Evolutionary conservation across 768 basidiomycete species (phyloP), one percentile per base, ranked within the genome.

Genomic region (Boletus rubroflammeus): DNA sequence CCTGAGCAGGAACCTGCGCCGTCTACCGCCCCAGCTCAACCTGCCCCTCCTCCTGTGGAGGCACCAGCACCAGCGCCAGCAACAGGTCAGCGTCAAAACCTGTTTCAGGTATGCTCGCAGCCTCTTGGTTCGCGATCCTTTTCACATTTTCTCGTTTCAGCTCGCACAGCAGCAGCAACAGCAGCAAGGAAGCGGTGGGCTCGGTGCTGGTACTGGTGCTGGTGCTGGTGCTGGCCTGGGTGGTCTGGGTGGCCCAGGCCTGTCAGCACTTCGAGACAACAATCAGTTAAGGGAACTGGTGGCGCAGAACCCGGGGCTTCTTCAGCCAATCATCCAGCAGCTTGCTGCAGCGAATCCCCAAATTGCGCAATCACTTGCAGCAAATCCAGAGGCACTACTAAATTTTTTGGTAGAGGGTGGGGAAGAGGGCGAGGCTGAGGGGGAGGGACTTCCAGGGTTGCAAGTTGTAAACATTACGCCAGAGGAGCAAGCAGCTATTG

Each of bases 401-500:
- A 76, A 85, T 50, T 65, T 92, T 11, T 77, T 97, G 34, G 84
- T 80, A 26, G 76, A 72, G 9, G 75, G 73, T 21, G 69, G 73
- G 32, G 70, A 66, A 19, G 69, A 65, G 17, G 72, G 72, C 11
- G 75, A 75, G 6, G 74, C 67, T 3, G 78, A 70, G 5, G 81
- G 72, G 0, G 81, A 67, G 4, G 50, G 35, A 13, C 76, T 74
- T 4, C 47, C 41, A 0, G 64, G 57, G 3, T 17, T 62, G 23
- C 68, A 72, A 15, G 78, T 86, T 2, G 74, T 98, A 57, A 81
- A 83, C 54, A 81, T 99, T 38, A 95, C 95, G 6, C 77, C 80
- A 36, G 93, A 97, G 56, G 97, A 99, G 71, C 77, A 80, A 53
- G 92, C 82, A 50, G 93, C 95, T 8, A 96, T 99, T 56, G 79